These are phyloP conservation scores for Mycena belliarum DNA, from an alignment of 768 basidiomycete species.

Conservation along the genomic window DNA sequence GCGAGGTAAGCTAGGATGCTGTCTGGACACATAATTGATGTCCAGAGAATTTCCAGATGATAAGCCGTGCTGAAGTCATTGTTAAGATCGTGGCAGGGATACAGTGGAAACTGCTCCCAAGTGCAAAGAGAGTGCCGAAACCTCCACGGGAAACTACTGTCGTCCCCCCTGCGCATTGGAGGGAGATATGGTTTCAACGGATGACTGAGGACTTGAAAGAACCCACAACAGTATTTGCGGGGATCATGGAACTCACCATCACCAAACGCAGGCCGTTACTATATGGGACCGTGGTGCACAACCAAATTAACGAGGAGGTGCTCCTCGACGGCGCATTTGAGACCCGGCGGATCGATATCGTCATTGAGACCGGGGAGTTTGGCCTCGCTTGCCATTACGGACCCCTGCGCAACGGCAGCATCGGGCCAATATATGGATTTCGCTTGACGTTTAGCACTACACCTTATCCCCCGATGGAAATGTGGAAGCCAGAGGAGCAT, in stretches of 20 bases:
- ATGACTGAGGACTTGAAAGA: no score
- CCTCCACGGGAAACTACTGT: no score
- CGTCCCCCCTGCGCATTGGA: no score
- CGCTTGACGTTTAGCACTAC: neutral
- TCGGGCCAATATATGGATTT: neutral
- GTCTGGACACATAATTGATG: neutral
- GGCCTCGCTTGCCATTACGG: neutral
- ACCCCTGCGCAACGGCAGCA: neutral
- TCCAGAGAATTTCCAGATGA: neutral
- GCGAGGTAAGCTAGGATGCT: neutral
- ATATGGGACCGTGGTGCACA: neutral
- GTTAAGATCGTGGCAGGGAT: conserved; percentile 6
- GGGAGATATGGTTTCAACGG: no score
- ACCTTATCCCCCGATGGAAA: neutral
- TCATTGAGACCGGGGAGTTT: conserved; percentile 3
- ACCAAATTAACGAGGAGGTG: neutral
- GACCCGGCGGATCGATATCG: neutral
- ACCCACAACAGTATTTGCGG: neutral
- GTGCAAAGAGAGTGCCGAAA: no score
- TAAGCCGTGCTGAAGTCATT: neutral
- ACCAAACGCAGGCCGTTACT: neutral
- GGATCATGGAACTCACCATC: conserved; percentile 5
- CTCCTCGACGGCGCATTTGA: conserved; percentile 4
- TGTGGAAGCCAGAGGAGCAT: neutral
- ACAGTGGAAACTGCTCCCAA: conserved; percentile 1